Evolutionary conservation across 1,284 basidiomycete species (phyloP), one percentile per base, ranked within the genome.

Genomic region (Athelia psychrophila): DNA sequence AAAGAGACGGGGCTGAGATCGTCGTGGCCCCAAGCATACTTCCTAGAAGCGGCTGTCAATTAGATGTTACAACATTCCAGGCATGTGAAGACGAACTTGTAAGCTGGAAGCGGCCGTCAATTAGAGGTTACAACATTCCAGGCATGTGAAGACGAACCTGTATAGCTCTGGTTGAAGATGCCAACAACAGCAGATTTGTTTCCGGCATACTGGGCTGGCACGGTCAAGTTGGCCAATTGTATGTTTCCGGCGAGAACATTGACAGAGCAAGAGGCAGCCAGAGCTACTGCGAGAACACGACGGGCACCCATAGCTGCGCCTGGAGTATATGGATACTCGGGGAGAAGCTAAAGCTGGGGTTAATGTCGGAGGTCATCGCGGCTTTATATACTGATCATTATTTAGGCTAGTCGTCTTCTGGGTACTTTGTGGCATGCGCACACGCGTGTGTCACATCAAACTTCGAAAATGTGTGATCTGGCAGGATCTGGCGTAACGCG

Each of bases 141-240:
- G 32, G 18, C 23, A 15, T 27, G 2, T 10, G 36, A 19, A n/a
- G 9, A 68, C 77, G 36, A 47, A 83, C 84, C 70, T 77, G 67
- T 88, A 87, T 83, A 88, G 51, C 80, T 82, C 19, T 72, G 69
- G 9, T 58, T 60, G 66, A 88, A 87, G 44, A 88, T 78, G 19
- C 75, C 54, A 58, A 74, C 68, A 13, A 85, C 82, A 15, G 70
- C 73, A 20, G 73, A 69, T 36, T 72, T 66, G 56, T 81, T 64
- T 10, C 55, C 53, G 35, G 66, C 58, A 2, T 76, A 74, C 38
- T 59, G 65, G 0, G 65, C 38, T 0, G 84, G 83, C 10, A 85
- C 63, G 6, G 53, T 27, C 16, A 86, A 62, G 42, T 60, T 61
- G 2, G 71, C 63, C 18, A 68, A 64, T 63, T 86, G 84, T 1